Conservation (phyloP, 345 rosid species). For the Turritis glabra region DNA sequence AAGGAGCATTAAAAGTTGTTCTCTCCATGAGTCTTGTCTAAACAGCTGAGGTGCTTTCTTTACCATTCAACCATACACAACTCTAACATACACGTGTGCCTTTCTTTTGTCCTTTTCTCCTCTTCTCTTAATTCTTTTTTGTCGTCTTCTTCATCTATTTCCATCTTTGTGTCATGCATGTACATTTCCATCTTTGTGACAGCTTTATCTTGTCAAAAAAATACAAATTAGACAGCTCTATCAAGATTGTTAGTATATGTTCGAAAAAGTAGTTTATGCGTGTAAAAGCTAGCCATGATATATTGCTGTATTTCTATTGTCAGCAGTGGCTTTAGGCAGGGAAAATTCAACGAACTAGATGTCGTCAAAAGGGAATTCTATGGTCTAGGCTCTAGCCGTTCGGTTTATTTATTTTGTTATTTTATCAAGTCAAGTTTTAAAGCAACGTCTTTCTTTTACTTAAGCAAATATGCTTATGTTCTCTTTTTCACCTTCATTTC, state of each 20-base stretch:
- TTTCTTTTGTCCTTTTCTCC: slow-evolving; percentile 19
- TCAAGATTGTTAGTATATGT: neutral
- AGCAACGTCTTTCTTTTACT: neutral
- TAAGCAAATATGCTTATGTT: neutral
- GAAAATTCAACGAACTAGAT: neutral
- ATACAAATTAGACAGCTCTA: neutral
- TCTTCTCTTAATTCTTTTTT: slow-evolving; percentile 31
- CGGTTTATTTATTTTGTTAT: neutral
- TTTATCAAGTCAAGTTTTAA: neutral
- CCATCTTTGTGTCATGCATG: slow-evolving; percentile 19
- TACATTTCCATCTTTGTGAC: neutral
- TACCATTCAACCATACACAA: slow-evolving; percentile 41
- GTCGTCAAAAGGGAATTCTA: neutral
- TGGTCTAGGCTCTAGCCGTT: neutral
- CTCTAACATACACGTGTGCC: slow-evolving; percentile 39
- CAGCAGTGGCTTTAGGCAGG: neutral
- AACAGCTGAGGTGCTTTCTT: slow-evolving; percentile 42
- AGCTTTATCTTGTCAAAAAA: neutral
- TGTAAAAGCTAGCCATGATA: neutral
- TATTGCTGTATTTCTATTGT: neutral
- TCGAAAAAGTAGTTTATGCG: neutral
- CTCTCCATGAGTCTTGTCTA: slow-evolving; percentile 44
- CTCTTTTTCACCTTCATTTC: too few relatives aligned
- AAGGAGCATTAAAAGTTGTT: slow-evolving; percentile 34
- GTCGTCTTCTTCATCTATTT: slow-evolving; percentile 22